phyloP scores from a whole-genome alignment of 2,329 filamentous ascomycete genomes.

The Seiridium cupressi region DNA sequence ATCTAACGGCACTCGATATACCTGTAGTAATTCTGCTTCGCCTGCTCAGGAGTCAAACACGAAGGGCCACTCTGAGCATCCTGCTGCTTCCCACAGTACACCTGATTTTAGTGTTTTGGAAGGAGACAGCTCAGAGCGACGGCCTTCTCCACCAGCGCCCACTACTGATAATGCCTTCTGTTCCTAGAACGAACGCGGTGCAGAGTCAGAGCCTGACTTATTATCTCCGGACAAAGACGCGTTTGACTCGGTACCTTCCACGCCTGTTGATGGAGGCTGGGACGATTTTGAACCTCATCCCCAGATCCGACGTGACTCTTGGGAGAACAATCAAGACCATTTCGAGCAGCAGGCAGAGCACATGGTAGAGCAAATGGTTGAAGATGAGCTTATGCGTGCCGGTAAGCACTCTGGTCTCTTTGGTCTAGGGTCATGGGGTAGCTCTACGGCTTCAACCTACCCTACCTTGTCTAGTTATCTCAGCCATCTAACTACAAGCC shows the following conservation, averaged over 20 bases:
- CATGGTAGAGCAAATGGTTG: constrained; percentile 19
- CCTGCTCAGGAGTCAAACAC: neutral
- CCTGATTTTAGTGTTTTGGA: neutral
- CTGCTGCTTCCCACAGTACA: neutral
- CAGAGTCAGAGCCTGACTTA: neutral
- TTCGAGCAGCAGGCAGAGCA: constrained; percentile 18
- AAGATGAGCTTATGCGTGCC: constrained; percentile 22
- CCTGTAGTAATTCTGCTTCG: neutral
- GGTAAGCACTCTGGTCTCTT: constrained; percentile 24
- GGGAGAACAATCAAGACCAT: constrained; percentile 13
- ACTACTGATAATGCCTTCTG: constrained; percentile 2
- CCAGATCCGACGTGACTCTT: constrained; percentile 11
- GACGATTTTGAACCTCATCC: neutral
- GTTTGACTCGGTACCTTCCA: constrained; percentile 2
- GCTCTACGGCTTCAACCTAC: constrained; percentile 17
- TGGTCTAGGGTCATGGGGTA: constrained; percentile 11
- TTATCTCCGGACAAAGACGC: neutral
- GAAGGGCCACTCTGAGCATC: neutral
- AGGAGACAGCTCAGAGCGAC: neutral
- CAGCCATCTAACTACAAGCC: constrained; percentile 19
- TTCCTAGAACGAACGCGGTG: constrained; percentile 6
- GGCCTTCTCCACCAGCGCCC: neutral
- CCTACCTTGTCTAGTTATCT: constrained; percentile 6
- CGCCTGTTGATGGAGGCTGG: neutral
- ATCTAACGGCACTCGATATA: neutral